phyloP scores from a whole-genome alignment of 2,329 filamentous ascomycete species.

The Botryotinia calthae region DNA sequence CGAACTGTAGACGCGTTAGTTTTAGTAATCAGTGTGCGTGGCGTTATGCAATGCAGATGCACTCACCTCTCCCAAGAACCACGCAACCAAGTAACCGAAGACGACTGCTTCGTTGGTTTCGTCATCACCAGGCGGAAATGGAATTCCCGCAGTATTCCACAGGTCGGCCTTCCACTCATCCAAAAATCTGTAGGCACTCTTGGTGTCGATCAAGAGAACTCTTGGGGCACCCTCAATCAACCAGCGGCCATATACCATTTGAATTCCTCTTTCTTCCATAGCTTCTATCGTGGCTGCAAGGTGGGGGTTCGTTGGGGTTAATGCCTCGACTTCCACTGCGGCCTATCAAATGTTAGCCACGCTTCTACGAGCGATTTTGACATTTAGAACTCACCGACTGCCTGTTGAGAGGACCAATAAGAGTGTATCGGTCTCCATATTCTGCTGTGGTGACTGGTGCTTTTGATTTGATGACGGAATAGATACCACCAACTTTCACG shows the following conservation, averaged over 20 bases:
- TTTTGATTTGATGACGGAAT: conserved; percentile 98
- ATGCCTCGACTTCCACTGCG: conserved; percentile 94
- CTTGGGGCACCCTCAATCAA: conserved; percentile 94
- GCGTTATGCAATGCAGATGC: neutral
- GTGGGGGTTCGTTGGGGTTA: conserved; percentile 78
- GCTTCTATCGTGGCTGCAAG: conserved; percentile 80
- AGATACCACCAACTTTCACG: conserved; percentile 84
- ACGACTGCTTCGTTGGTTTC: conserved; percentile 98
- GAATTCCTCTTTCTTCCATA: conserved; percentile 89
- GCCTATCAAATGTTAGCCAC: conserved; percentile 55
- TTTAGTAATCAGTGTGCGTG: neutral
- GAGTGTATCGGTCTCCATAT: conserved; percentile 95
- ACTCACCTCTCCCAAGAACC: conserved; percentile 93
- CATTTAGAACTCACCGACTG: conserved; percentile 66
- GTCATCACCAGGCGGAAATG: conserved; percentile 84
- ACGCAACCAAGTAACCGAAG: conserved; percentile 94
- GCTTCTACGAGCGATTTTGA: neutral
- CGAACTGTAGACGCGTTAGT: conserved; percentile 60
- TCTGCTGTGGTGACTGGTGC: conserved; percentile 95
- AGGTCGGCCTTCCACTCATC: conserved; percentile 97
- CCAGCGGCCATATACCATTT: conserved; percentile 92
- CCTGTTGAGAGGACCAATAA: conserved; percentile 91
- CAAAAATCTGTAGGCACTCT: conserved; percentile 85
- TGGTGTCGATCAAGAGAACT: conserved; percentile 91
- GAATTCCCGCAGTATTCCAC: conserved; percentile 90